Base-by-base conservation (phyloP, 768 basidiomycete species). In the Phallus indusiatus region DNA sequence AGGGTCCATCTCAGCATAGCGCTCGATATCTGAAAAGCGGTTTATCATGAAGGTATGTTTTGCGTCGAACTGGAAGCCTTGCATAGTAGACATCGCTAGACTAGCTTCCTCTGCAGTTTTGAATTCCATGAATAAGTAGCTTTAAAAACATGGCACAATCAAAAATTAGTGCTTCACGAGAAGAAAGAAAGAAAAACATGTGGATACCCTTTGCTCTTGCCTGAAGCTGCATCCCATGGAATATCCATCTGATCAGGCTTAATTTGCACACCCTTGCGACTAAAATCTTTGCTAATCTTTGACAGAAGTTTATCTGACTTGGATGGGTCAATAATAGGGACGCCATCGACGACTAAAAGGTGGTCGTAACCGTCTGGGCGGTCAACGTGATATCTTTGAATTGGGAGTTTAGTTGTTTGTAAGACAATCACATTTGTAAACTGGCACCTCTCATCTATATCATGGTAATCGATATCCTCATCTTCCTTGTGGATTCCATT, bases 361-460 rank as follows among this genome's bases (percentile, higher is more conserved):
- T 89, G 90, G 76, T 98, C 96, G 67, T 97, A 82, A 46, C 89
- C 81, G 64, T 92, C 86, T 65, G 91, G 88, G 63, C 84, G 83
- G 59, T 90, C 76, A 65, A 94, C 85, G 64, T 85, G 79, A 74
- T 93, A 95, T 77, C 94, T 96, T 69, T 42, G 12, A 8, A n/a
- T 36, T 20, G 53, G 50, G 58, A 22, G 47, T 51, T 60, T 18
- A n/a, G 58, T 28, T 46, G 47, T 12, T 46, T 48, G 53, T 46
- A 18, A 21, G 9, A 37, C 50, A 21, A 55, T 12, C 50, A 28
- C 7, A 16, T 21, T 11, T 28, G 55, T 22, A 8, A 12, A 18
- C 14, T 70, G 81, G 58, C 64, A 93, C 91, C 89, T 90, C 72
- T 78, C 81, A 69, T 94, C 91, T 63, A 95, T 91, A 69, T 94